Evolutionary conservation across 305 asterid species (phyloP).

Genomic region (Fraxinus latifolia): DNA sequence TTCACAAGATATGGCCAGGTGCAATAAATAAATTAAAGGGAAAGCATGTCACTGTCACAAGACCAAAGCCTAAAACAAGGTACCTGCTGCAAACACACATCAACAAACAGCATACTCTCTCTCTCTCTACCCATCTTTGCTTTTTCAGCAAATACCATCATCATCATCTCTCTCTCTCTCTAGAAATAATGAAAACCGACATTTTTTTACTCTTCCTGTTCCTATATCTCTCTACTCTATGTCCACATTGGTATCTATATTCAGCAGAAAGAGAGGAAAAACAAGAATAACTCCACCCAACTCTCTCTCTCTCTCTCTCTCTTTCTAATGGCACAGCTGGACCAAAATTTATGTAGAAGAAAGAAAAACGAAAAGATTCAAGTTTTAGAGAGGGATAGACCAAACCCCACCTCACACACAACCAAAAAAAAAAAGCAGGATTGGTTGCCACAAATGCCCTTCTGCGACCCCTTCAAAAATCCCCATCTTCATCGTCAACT

Average conservation of each 20-base stretch:
- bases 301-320: neutral
- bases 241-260: constrained; percentile 21
- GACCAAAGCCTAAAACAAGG: constrained; percentile 55
- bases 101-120: constrained; percentile 27
- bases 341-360: neutral
- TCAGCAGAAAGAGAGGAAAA: constrained; percentile 30
- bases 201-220: constrained; percentile 27
- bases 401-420: constrained; percentile 38
- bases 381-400: constrained; percentile 17
- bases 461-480: constrained; percentile 64
- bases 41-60: constrained; percentile 45
- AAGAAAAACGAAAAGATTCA: neutral
- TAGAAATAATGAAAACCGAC: neutral
- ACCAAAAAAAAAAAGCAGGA: constrained; percentile 36
- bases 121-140: constrained; percentile 30
- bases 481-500: constrained; percentile 61
- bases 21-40: constrained; percentile 1
- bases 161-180: constrained; percentile 34
- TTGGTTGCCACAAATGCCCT: constrained; percentile 71
- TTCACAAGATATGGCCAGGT: neutral
- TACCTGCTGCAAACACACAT: constrained; percentile 37
- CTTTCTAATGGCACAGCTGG: constrained; percentile 10
- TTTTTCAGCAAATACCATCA: constrained; percentile 42
- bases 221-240: constrained; percentile 13
- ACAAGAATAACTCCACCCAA: constrained; percentile 14